phyloP scores from a whole-genome alignment of 768 basidiomycete genomes.

The Tulasnella sp. region DNA sequence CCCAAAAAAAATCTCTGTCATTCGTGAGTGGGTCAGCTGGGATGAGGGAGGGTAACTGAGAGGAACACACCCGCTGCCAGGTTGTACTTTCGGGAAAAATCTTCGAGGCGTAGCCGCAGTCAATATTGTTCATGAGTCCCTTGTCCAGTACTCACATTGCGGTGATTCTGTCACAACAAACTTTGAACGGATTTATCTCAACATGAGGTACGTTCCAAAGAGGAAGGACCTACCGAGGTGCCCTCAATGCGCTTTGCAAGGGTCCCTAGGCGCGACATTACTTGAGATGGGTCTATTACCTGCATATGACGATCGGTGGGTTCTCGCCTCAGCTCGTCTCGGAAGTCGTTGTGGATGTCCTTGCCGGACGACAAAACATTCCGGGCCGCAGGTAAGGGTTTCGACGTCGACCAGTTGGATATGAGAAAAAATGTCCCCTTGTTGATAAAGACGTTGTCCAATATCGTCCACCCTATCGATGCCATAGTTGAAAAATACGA shows the following conservation, averaged over 20 bases:
- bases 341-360: conserved; percentile 44
- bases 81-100: conserved; percentile 1
- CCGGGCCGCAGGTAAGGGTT: conserved; percentile 43
- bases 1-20: conserved; percentile 42
- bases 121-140: neutral
- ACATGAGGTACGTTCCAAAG: neutral
- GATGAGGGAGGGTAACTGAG: no score
- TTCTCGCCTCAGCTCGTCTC: conserved; percentile 42
- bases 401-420: conserved; percentile 43
- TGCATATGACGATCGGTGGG: conserved; percentile 72
- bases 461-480: neutral
- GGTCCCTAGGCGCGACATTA: conserved; percentile 53
- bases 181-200: conserved; percentile 26
- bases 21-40: no score
- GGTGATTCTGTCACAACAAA: conserved; percentile 74
- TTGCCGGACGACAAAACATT: conserved; percentile 61
- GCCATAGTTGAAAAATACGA: no score
- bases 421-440: neutral
- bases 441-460: conserved; percentile 4
- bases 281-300: conserved; percentile 56
- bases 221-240: conserved; percentile 39
- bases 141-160: conserved; percentile 46
- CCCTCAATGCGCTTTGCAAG: conserved; percentile 66
- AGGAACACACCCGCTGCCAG: conserved; percentile 22
- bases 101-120: conserved; percentile 26